Base-by-base conservation (phyloP, 352 stramenopile species). In the Phytophthora hybrid region DNA sequence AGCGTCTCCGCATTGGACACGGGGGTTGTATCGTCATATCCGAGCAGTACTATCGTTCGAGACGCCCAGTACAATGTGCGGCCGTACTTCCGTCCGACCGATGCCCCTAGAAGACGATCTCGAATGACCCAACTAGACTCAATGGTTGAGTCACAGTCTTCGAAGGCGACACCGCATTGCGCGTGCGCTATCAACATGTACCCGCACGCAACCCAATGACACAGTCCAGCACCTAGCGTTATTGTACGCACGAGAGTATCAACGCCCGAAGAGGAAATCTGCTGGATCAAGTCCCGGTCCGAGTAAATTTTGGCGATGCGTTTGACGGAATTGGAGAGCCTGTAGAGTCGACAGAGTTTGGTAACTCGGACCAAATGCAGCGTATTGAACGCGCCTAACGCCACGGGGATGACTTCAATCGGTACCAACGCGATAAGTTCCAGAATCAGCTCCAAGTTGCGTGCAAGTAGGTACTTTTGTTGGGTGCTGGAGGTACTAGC, bases 131-230 rank as follows among this genome's bases (percentile, higher is more conserved):
- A 92, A 39, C 79, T 90, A 6, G 83, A 84, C 39, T 90, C 77
- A 1, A 83, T 60, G 2, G 63, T 53, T 4, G 56, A 23, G 16
- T 76, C 59, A 34, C 88, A 94, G 23, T 74, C 57, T 41, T 86
- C 76, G 1, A 90, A 60, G 53, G 79, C 55, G 8, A 88, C n/a
- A 0, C 88, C 88, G 58, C 88, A 94, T n/a, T 82, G 71, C 5
- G 59, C n/a, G 52, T 93, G 83, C 0, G 78, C 84, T 23, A 93
- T 74, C 18, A 91, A 65, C 77, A 94, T 89, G 72, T 93, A 94
- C 1, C 75, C 82, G 23, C 84, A 93, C 2, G 84, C 83, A 19
- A 81, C 57, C 78, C 83, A 91, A 65, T 94, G 87, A 37, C 63
- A 71, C 18, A 87, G 34, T 2, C 76, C 41, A 1, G 78, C 32